Percentiles rank a stretch among this genome's conserved stretches.
phyloP scores from a whole-genome alignment of 768 basidiomycete genomes.

The Calocybe cyanea region DNA sequence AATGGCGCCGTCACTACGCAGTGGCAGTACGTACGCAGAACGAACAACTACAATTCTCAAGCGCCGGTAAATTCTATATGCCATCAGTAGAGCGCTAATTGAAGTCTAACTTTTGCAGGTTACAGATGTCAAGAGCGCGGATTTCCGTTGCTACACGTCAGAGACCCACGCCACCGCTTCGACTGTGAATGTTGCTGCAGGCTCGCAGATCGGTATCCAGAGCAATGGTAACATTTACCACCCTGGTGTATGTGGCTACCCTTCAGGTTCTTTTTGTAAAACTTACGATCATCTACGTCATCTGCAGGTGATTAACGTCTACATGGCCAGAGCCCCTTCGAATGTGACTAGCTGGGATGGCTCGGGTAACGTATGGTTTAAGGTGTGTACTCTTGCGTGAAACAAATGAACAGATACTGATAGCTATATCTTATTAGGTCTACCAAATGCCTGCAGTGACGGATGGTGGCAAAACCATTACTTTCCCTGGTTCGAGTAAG shows the following conservation, averaged over 20 bases:
- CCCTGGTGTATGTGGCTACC: conserved; percentile 22
- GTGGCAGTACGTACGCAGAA: conserved; percentile 17
- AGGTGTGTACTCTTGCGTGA: conserved; percentile 16
- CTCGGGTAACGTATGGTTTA: conserved; percentile 41
- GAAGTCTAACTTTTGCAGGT: conserved; percentile 8
- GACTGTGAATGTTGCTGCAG: conserved; percentile 28
- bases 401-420: not conserved
- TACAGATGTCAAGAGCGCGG: conserved; percentile 25
- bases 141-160: conserved; percentile 27
- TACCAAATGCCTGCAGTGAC: conserved; percentile 38
- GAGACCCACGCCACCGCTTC: conserved; percentile 21
- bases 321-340: conserved; percentile 39
- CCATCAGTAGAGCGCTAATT: not conserved
- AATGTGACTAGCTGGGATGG: conserved; percentile 28
- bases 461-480: conserved; percentile 34
- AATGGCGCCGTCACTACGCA: conserved; percentile 14
- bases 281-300: not conserved
- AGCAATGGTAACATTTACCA: conserved; percentile 30
- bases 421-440: conserved; percentile 20
- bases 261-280: not conserved
- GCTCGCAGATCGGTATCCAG: conserved; percentile 27
- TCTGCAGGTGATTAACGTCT: conserved; percentile 22
- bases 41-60: conserved; percentile 15
- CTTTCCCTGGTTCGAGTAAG: conserved; percentile 25
- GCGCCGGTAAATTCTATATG: conserved; percentile 11